phyloP scores from a whole-genome alignment of 805 yeast genomes.

The Kurtzmaniella cleridarum region DNA sequence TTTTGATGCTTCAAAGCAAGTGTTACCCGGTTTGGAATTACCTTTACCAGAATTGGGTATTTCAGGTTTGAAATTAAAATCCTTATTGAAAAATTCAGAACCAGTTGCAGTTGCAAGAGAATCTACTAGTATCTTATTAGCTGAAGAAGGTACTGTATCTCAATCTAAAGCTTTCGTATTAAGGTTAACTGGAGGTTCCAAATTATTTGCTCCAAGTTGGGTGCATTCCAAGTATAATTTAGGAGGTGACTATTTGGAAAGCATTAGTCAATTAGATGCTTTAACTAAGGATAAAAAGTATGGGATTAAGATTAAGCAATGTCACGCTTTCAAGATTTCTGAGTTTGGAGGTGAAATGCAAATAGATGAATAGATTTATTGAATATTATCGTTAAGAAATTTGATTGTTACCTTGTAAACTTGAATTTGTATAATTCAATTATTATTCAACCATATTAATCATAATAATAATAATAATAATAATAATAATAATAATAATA shows the following conservation, averaged over 20 bases:
- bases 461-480: no score
- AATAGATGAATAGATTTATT: constrained; percentile 9
- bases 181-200: constrained; percentile 76
- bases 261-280: constrained; percentile 50
- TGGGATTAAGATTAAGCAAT: constrained; percentile 62
- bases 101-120: constrained; percentile 69
- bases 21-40: constrained; percentile 67
- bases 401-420: not conserved
- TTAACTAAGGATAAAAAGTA: constrained; percentile 63
- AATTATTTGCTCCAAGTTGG: constrained; percentile 74
- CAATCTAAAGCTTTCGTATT: constrained; percentile 51
- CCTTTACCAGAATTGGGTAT: constrained; percentile 73
- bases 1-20: constrained; percentile 59
- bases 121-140: constrained; percentile 64
- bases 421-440: no score
- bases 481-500: no score
- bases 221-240: constrained; percentile 75
- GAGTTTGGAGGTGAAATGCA: constrained; percentile 11
- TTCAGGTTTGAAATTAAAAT: constrained; percentile 60
- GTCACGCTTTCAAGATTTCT: constrained; percentile 46
- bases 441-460: no score
- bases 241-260: constrained; percentile 38
- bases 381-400: not conserved
- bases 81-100: constrained; percentile 41
- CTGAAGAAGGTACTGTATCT: constrained; percentile 20